phyloP scores from a whole-genome alignment of 179 eudicot species.

The Heliamphora ciliata region DNA sequence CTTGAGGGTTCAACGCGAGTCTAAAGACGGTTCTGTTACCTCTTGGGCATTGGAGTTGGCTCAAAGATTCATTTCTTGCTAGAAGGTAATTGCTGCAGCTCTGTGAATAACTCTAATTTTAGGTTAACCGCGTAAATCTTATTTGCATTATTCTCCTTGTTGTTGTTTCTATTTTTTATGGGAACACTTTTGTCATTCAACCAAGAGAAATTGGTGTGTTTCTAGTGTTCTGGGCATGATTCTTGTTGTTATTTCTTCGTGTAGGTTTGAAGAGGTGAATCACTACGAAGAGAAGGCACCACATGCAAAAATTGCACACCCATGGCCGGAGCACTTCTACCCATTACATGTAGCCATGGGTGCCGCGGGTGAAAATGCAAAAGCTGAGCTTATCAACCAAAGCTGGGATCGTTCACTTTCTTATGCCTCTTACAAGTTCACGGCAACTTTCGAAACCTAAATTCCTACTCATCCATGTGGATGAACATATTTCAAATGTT shows the following conservation, averaged over 20 bases:
- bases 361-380: conserved; percentile 50
- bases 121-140: neutral
- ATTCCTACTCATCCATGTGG: neutral
- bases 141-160: neutral
- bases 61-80: conserved; percentile 45
- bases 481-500: neutral
- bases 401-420: conserved; percentile 62
- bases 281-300: conserved; percentile 48
- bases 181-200: too few species aligned
- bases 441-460: neutral
- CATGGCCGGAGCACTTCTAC: conserved; percentile 66
- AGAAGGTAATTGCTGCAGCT: conserved; percentile 35
- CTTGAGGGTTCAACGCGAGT: conserved; percentile 30
- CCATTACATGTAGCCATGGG: conserved; percentile 77
- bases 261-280: conserved; percentile 62
- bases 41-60: conserved; percentile 72
- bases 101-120: too few species aligned
- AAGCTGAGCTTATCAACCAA: conserved; percentile 60
- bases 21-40: conserved; percentile 20
- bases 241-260: neutral
- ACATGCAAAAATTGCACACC: conserved; percentile 55
- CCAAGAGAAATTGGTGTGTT: too few species aligned
- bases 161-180: neutral
- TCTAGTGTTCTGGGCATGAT: neutral
- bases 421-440: conserved; percentile 65